phyloP scores from a whole-genome alignment of 2,329 filamentous ascomycete genomes.

The Colletotrichum filicis region DNA sequence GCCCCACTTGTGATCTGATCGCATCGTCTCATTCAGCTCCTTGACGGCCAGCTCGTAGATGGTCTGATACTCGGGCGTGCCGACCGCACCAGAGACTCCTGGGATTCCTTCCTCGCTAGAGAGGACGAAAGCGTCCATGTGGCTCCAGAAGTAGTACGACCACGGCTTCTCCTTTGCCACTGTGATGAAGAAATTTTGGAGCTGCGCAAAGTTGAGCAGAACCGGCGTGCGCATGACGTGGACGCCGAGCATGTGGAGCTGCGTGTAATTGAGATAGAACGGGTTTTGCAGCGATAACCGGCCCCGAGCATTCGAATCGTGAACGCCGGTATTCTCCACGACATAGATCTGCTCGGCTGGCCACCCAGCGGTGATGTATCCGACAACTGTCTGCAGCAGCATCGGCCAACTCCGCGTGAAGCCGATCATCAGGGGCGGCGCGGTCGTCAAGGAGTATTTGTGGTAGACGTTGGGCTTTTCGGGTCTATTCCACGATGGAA shows the following conservation, averaged over 20 bases:
- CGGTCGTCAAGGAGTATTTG: constrained; percentile 49
- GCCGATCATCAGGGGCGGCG: constrained; percentile 66
- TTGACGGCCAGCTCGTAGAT: constrained; percentile 53
- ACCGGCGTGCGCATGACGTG: constrained; percentile 62
- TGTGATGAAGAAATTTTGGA: constrained; percentile 65
- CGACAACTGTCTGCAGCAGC: constrained; percentile 65
- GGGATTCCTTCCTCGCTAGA: constrained; percentile 51
- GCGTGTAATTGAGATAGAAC: constrained; percentile 64
- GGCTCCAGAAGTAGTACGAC: constrained; percentile 65
- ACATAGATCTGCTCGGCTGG: constrained; percentile 67
- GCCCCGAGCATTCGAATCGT: constrained; percentile 60
- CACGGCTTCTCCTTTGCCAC: constrained; percentile 56
- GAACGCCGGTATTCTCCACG: constrained; percentile 68
- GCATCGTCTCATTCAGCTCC: constrained; percentile 46
- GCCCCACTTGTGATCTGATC: constrained; percentile 55
- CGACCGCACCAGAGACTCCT: constrained; percentile 38
- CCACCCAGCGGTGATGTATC: constrained; percentile 70
- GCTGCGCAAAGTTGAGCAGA: constrained; percentile 63
- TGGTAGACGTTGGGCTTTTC: constrained; percentile 46
- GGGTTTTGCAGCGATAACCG: constrained; percentile 64
- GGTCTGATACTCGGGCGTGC: constrained; percentile 51
- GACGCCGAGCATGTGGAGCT: constrained; percentile 61
- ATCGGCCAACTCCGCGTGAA: constrained; percentile 68
- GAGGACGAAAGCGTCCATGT: constrained; percentile 62
- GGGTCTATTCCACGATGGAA: constrained; percentile 57